Conservation (phyloP, 768 basidiomycete genomes). For the Panellus pusillus region DNA sequence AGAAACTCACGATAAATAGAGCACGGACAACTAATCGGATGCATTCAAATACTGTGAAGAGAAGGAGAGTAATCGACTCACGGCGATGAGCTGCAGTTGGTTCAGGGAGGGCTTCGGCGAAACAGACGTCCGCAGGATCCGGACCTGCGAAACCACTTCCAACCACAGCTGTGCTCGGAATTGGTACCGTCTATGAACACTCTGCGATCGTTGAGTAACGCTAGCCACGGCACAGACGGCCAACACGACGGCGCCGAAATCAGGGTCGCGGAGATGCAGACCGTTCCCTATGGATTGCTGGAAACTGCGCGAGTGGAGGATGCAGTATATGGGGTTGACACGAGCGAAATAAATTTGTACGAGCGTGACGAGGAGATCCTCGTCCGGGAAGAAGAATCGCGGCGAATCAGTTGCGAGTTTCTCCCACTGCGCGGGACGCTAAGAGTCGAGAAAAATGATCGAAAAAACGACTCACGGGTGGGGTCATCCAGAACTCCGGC, state of each 20-base stretch:
- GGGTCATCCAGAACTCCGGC: slow-evolving; percentile 4
- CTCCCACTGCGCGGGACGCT: slow-evolving; percentile 10
- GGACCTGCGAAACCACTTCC: slow-evolving; percentile 4
- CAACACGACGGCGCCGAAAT: slow-evolving; percentile 46
- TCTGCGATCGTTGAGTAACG: slow-evolving; percentile 42
- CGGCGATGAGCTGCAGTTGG: slow-evolving; percentile 1
- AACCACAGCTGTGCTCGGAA: slow-evolving; percentile 3
- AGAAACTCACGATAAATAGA: too few species aligned
- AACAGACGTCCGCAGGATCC: background rate
- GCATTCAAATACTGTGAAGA: too few species aligned
- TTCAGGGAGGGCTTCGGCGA: background rate
- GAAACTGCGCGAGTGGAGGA: slow-evolving; percentile 71
- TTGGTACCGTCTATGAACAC: slow-evolving; percentile 28
- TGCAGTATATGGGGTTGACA: slow-evolving; percentile 50
- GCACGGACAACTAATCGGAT: too few species aligned
- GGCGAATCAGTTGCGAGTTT: slow-evolving; percentile 12
- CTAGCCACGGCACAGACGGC: slow-evolving; percentile 51
- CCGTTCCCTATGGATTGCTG: slow-evolving; percentile 45
- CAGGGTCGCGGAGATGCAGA: slow-evolving; percentile 46
- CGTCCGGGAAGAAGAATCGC: slow-evolving; percentile 44
- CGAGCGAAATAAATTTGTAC: slow-evolving; percentile 59
- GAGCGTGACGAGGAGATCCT: slow-evolving; percentile 47
- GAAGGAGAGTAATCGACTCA: background rate
- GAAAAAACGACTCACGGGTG: background rate
- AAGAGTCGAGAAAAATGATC: background rate